Evolutionary conservation across 495 filamentous ascomycete species (phyloP), one percentile per base, ranked within the genome.

Genomic region (Immersiella caudata): DNA sequence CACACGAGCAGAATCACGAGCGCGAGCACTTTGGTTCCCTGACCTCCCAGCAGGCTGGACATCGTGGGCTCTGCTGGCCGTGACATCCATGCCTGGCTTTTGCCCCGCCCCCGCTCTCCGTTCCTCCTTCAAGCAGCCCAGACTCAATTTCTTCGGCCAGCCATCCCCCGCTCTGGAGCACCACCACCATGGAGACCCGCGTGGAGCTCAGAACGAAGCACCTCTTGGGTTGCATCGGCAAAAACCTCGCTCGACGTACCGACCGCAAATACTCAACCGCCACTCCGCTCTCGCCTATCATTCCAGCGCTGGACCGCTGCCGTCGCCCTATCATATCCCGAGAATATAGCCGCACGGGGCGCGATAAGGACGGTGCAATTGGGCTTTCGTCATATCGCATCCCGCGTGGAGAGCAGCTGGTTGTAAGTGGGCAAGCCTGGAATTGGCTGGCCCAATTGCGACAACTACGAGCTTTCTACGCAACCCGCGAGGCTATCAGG

Each of bases 371-470:
- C 50, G 36, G 24, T 40, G 46, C 71, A 69, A 75, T 71, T 69
- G 69, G 65, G 68, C 51, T 78, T 74, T 73, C 74, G 75, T 75
- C 76, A 79, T 74, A 69, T 71, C 58, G 62, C 72, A 74, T 79
- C 76, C 76, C 76, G 68, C 75, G 75, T 67, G 65, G 65, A 68
- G 57, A 64, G 29, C 18, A 35, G 68, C 63, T 55, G 24, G 57
- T 65, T 56, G 56, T 67, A 64, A 67, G 70, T 67, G 72, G 71
- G 68, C 64, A 67, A 14, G 64, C 68, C 24, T 29, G 26, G 67
- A 67, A 70, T 74, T 74, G 71, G 73, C 66, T 75, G 67, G 73
- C 26, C 9, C 68, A 54, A 75, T 71, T 74, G 71, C 71, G 74
- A 72, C 73, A 33, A 8, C 29, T 33, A 71, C 71, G 59, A 64